Conservation (phyloP, 768 basidiomycete species). For the Pseudohyphozyma bogoriensis region DNA sequence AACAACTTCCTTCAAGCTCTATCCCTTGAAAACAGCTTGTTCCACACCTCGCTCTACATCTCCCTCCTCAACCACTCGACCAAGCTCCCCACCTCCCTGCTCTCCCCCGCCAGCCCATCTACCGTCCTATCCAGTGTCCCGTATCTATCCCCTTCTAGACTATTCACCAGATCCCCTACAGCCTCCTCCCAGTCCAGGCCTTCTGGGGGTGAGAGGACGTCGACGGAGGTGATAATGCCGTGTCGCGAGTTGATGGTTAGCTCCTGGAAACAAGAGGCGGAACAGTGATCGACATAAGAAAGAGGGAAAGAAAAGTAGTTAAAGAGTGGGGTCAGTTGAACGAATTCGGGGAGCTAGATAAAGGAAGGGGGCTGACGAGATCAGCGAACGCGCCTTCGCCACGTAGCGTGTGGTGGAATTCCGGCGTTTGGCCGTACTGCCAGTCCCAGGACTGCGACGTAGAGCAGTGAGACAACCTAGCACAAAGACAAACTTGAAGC, state of each 20-base stretch:
- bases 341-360: neutral
- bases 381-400: neutral
- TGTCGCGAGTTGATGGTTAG: constrained; percentile 27
- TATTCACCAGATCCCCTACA: constrained; percentile 8
- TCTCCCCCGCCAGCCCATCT: neutral
- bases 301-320: too few species aligned
- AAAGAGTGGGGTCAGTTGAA: neutral
- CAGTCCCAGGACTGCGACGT: constrained; percentile 75
- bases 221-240: constrained; percentile 27
- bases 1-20: too few species aligned
- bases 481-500: neutral
- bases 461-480: neutral
- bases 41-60: constrained; percentile 10
- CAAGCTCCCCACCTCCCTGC: neutral
- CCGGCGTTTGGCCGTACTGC: constrained; percentile 85
- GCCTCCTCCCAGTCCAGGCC: neutral
- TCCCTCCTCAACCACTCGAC: constrained; percentile 22
- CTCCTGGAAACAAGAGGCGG: constrained; percentile 3
- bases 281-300: neutral
- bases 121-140: constrained; percentile 12
- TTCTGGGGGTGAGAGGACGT: constrained; percentile 1
- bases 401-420: constrained; percentile 56
- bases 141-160: constrained; percentile 25
- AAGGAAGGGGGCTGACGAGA: neutral
- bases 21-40: too few species aligned